phyloP scores from a whole-genome alignment of 1,139 yeast genomes.

The Geotrichum histeridarum region DNA sequence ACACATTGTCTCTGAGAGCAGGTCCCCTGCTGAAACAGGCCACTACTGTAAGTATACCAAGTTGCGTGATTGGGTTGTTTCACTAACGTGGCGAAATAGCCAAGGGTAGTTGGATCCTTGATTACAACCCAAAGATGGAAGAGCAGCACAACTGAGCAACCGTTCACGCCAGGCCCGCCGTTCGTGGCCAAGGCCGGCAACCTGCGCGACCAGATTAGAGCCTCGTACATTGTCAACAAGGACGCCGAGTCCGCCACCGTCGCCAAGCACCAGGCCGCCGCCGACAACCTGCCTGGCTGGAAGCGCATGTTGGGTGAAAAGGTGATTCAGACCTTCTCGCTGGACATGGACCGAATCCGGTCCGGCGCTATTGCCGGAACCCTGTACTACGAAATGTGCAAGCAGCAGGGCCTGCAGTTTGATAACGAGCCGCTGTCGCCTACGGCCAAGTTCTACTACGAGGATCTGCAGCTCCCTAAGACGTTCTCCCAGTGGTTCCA shows the following conservation, averaged over 20 bases:
- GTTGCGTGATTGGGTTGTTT: background rate
- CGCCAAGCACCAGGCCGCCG: constrained; percentile 13
- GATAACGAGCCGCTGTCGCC: constrained; percentile 27
- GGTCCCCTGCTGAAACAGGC: constrained; percentile 3
- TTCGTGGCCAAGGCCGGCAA: constrained; percentile 16
- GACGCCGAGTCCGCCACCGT: constrained; percentile 13
- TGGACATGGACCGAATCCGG: constrained; percentile 89
- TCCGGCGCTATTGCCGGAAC: constrained; percentile 95
- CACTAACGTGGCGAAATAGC: no score
- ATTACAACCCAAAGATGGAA: constrained; percentile 4
- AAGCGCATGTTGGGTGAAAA: constrained; percentile 68
- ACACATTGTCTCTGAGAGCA: constrained; percentile 5
- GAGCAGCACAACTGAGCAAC: background rate
- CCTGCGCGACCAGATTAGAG: constrained; percentile 16
- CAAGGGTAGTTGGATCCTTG: no score
- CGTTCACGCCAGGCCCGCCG: constrained; percentile 15
- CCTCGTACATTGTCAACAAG: constrained; percentile 15
- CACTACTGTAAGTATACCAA: background rate
- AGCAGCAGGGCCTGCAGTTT: constrained; percentile 59
- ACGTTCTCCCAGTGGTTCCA: constrained; percentile 95
- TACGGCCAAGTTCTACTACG: constrained; percentile 46
- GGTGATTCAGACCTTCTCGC: constrained; percentile 57
- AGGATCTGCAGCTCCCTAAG: constrained; percentile 72
- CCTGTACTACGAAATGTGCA: constrained; percentile 78
- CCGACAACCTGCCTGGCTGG: constrained; percentile 52